Conservation (phyloP, 805 yeast genomes). For the Nakazawaea holstii region DNA sequence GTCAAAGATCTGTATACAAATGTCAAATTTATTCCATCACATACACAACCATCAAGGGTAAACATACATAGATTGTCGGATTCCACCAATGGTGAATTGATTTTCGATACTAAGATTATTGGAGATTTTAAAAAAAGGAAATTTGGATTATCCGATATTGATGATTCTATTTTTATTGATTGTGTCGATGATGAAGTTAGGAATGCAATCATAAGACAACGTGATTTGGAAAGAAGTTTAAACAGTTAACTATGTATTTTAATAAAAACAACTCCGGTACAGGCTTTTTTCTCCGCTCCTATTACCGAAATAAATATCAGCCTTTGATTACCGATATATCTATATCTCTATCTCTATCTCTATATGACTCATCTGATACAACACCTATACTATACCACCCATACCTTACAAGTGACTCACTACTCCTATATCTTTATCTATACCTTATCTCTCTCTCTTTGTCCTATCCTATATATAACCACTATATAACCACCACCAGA, state of each 20-base stretch:
- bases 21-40: slow-evolving; percentile 63
- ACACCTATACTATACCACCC: no score
- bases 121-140: slow-evolving; percentile 41
- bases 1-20: slow-evolving; percentile 82
- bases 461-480: no score
- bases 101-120: slow-evolving; percentile 40
- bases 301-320: no score
- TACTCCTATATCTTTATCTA: no score
- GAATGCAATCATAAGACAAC: slow-evolving; percentile 60
- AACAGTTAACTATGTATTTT: no score
- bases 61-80: slow-evolving; percentile 23
- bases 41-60: slow-evolving; percentile 64
- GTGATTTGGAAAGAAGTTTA: slow-evolving; percentile 31
- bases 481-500: no score
- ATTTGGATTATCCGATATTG: slow-evolving; percentile 66
- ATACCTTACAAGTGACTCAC: no score
- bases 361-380: no score
- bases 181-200: slow-evolving; percentile 51
- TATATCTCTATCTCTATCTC: no score
- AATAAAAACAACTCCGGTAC: background rate
- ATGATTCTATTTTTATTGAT: slow-evolving; percentile 52
- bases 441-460: no score
- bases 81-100: slow-evolving; percentile 26
- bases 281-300: no score
- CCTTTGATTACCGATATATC: no score